Base-by-base conservation (phyloP, 2,329 filamentous ascomycete species). In the Dothiorella sarmentorum region DNA sequence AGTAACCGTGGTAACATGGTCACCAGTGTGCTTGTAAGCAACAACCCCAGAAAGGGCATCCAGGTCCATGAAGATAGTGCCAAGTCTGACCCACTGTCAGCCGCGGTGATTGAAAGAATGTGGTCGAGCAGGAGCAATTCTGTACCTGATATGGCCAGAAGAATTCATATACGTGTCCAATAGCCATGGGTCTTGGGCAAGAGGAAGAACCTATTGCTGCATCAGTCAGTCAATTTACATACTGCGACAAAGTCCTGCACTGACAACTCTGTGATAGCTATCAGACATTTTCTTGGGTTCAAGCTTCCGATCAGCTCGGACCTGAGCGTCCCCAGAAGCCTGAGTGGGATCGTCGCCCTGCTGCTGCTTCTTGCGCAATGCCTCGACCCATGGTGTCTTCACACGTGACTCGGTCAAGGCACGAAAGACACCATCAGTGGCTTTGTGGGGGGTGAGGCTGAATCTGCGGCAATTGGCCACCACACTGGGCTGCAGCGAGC, bases 91-190 rank as follows among this genome's bases (percentile, higher is more conserved):
- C n/a, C 40, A 37, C 13, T n/a, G 47, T 59, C 47, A 55, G 35
- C 31, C 37, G 37, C 7, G 18, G 29, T 55, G 22, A 18, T 22
- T 15, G 20, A 9, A 11, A n/a, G n/a, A 27, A 43, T 37, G 6
- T 11, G 4, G 18, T 10, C 13, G n/a, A n/a, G n/a, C n/a, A n/a
- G n/a, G n/a, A n/a, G 22, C 13, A 15, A 22, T n/a, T n/a, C 2
- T 22, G 6, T 45, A 59, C 57, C 57, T 44, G 64, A 92, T 88
- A 64, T 90, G 87, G 0, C 89, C 89, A 0, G 84, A 85, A 1
- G 87, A 82, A 71, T 91, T 91, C 67, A 90, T 82, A 67, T 92
- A 92, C 0, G 85, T 88, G 68, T 92, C 89, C 10, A 89, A 80
- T 11, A 92, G 76, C 86, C 87, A 91, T 53, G 87, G 87, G 67